Base-by-base conservation (phyloP, 2,329 filamentous ascomycete genomes). In the Fusarium humuli region DNA sequence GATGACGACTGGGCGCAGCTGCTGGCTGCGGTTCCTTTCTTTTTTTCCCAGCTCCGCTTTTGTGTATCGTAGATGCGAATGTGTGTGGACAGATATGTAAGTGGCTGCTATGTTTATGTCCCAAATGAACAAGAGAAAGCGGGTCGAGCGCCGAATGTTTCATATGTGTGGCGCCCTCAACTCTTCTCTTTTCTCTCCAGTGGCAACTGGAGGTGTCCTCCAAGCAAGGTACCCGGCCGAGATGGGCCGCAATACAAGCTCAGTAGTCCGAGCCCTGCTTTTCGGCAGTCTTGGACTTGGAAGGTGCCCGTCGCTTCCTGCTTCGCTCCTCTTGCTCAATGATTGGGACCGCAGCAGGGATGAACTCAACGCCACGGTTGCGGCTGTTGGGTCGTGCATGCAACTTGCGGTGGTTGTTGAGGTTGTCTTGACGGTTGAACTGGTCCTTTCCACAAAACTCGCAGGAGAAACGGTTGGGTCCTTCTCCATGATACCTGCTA, bases 391-490 rank as follows among this genome's bases (percentile, higher is more conserved):
- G 79, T 9, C 79, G 71, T 22, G 79, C 79, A 47, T 82, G 80
- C 11, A 82, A 72, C 75, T 81, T 81, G 73, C 80, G 79, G 71
- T 82, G 80, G 64, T 81, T 81, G 74, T 81, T 81, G 34, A 81
- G 79, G 70, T 82, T 82, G 66, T 82, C 80, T 60, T 79, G 79
- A 44, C 80, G 75, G 73, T 81, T 82, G 74, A 81, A 81, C 54
- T 81, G 79, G 46, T 81, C 78, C 67, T 81, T 81, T 44, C 77
- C 77, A 53, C 83, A 84, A 70, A 81, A 84, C 55, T 81, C 77
- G 75, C 82, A 84, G 1, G 74, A 76, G 72, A 80, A 81, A 8
- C 78, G 76, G 60, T 81, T 81, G 5, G 79, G 80, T 12, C 80
- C 80, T 57, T 81, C 80, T 9, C 79, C 79, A 40, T 81, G 79